Conservation (phyloP, 768 basidiomycete genomes). For the Termitomyces sp. region DNA sequence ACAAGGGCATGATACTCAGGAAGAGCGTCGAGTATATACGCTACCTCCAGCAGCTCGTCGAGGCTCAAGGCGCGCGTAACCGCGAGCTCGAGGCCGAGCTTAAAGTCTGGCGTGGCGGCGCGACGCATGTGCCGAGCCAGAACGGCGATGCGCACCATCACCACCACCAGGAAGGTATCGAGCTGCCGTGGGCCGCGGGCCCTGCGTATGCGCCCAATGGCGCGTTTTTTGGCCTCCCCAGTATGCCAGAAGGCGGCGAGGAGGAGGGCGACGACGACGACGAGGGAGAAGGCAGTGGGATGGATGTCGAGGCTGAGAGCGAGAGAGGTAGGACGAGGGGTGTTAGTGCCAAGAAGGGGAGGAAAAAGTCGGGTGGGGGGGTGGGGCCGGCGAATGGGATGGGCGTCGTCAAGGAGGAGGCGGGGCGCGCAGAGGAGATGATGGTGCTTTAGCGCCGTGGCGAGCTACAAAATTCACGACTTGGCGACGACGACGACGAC, state of each 20-base stretch:
- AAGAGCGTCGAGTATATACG: slow-evolving; percentile 80
- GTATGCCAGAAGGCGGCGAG: slow-evolving; percentile 23
- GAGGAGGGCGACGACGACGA: neutral
- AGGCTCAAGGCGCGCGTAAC: slow-evolving; percentile 71
- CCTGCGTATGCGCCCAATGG: neutral
- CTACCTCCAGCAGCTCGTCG: slow-evolving; percentile 83
- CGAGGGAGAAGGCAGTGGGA: slow-evolving; percentile 3
- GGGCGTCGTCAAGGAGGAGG: slow-evolving; percentile 11
- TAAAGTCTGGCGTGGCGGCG: slow-evolving; percentile 16
- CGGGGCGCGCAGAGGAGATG: slow-evolving; percentile 14
- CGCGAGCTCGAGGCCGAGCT: slow-evolving; percentile 75
- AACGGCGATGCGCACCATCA: neutral
- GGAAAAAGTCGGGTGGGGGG: slow-evolving; percentile 2
- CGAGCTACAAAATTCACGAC: neutral
- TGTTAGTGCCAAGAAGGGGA: slow-evolving; percentile 7
- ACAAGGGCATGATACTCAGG: slow-evolving; percentile 90
- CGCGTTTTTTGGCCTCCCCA: slow-evolving; percentile 13
- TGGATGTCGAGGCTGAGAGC: slow-evolving; percentile 14
- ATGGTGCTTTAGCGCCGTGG: slow-evolving; percentile 17
- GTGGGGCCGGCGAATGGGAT: neutral
- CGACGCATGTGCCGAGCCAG: neutral
- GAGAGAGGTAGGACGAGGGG: slow-evolving; percentile 15
- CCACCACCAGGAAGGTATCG: too few relatives aligned
- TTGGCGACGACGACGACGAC: neutral
- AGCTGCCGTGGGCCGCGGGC: neutral